Base-by-base conservation (phyloP, 139 green algal genomes). In the Chlamydomonas sphaeroides region DNA sequence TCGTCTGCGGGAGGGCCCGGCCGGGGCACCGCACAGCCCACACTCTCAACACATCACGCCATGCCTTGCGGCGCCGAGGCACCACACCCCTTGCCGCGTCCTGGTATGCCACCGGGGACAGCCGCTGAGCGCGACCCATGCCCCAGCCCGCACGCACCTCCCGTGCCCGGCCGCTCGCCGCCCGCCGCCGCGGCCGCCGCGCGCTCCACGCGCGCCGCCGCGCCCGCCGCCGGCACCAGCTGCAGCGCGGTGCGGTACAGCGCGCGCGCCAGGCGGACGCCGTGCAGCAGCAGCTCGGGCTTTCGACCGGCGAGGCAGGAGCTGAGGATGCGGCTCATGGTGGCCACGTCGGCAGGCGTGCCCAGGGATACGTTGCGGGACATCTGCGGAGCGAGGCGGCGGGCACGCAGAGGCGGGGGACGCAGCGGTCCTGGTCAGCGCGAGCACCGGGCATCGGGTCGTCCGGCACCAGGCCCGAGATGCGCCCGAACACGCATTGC, bases 221-320 rank as follows among this genome's bases (percentile, higher is more conserved):
- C 62, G 14, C 65, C 65, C 28, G 42, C 63, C 0, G 30, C 30
- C 3, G 63, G 62, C 32, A 63, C 63, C 57, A 49, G 61, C 35
- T 51, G 38, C 28, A 66, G 35, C 21, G 63, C 62, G 48, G 74
- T 63, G 2, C 1, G 1, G 23, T 66, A 45, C 74, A 80, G 74
- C 57, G 32, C 59, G 41, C 53, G 56, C 30, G 38, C 30, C 36
- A 83, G 63, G 25, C 76, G 76, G 32, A 73, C 76, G n/a, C 76
- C 76, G 65, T 83, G 62, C 45, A 83, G 62, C 76, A 83, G 76
- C 33, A 83, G 62, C 45, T 74, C 76, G 39, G 76, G 76, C 63
- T 83, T 42, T 4, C 48, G 33, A 28, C 28, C 57, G 42, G 32
- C 62, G 8, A 83, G 48, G 76, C 76, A 83, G 0, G 76, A 28